phyloP scores from a whole-genome alignment of 2,329 filamentous ascomycete genomes.

The Colletotrichum australisinense region DNA sequence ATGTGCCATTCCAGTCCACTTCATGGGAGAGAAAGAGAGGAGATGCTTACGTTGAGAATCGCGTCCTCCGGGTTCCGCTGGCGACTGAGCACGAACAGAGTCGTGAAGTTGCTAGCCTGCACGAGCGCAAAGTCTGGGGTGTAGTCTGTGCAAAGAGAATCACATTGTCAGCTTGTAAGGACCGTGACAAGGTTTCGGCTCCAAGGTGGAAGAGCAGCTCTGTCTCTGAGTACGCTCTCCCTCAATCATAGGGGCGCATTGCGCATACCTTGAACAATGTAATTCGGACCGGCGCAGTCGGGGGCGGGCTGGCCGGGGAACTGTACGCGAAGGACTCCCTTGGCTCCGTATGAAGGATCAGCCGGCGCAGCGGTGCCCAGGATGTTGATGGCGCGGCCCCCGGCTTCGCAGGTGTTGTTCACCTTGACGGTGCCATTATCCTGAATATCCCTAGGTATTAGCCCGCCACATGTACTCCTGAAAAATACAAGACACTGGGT shows the following conservation, averaged over 20 bases:
- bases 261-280: constrained; percentile 44
- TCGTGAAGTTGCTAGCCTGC: constrained; percentile 46
- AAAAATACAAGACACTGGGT: too few species aligned
- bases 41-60: constrained; percentile 42
- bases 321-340: constrained; percentile 45
- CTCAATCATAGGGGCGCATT: too few species aligned
- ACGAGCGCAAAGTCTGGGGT: constrained; percentile 46
- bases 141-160: constrained; percentile 40
- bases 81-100: constrained; percentile 46
- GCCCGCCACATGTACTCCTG: too few species aligned
- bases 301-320: constrained; percentile 44
- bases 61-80: constrained; percentile 42
- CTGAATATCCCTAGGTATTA: constrained; percentile 23
- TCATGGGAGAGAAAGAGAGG: not conserved
- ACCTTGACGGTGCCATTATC: constrained; percentile 46
- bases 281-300: constrained; percentile 46
- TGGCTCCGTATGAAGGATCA: constrained; percentile 42
- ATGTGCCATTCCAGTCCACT: too few species aligned
- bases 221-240: not conserved
- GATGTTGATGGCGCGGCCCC: constrained; percentile 42
- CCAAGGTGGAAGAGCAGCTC: too few species aligned
- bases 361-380: constrained; percentile 44
- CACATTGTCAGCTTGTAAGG: not conserved
- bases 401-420: constrained; percentile 47
- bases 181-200: too few species aligned